Base-by-base conservation (phyloP, 192 early-diverging fungal genomes). In the Haplosporangium gracile region DNA sequence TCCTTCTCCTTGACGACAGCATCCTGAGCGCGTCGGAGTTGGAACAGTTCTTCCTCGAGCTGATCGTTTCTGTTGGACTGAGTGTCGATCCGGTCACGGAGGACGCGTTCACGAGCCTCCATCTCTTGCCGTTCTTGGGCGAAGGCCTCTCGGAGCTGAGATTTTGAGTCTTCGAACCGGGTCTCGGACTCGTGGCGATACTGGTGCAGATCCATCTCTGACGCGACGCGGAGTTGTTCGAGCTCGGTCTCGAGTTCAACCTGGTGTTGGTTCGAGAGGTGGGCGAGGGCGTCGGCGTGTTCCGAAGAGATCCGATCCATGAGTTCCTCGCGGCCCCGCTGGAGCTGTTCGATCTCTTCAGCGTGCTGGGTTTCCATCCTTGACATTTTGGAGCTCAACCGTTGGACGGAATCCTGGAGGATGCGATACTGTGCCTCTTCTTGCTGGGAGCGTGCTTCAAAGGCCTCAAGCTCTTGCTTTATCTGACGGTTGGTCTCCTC, bases 331-430 rank as follows among this genome's bases (percentile, higher is more conserved):
- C 79, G 77, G 4, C 77, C 69, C 38, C 71, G 70, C 22, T 80
- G 83, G 7, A 80, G 13, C 24, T 74, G 51, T 29, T 80, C 73
- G 4, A 85, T n/a, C 26, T 85, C 78, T 36, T 51, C 36, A 0
- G 74, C 75, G 72, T 85, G 83, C 39, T 85, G 74, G 57, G n/a
- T 70, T 42, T 85, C 83, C 40, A 85, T 42, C 22, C 70, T 40
- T 32, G 78, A 42, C 32, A 85, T 80, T 70, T 85, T 85, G 57
- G 78, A 76, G 32, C 78, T 77, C 36, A 80, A 32, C 29, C 83
- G 47, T 26, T 85, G 83, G 43, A 85, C 70, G 22, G 78, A 80
- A 73, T 85, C 83, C 49, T 85, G 83, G 10, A 85, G 57, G 0
- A 57, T 74, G 2, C 60, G 74, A 75, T 85, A 85, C 49, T 85